These are phyloP conservation scores for Eutrema japonicum DNA, from an alignment of 345 rosid species.

Conservation along the genomic window DNA sequence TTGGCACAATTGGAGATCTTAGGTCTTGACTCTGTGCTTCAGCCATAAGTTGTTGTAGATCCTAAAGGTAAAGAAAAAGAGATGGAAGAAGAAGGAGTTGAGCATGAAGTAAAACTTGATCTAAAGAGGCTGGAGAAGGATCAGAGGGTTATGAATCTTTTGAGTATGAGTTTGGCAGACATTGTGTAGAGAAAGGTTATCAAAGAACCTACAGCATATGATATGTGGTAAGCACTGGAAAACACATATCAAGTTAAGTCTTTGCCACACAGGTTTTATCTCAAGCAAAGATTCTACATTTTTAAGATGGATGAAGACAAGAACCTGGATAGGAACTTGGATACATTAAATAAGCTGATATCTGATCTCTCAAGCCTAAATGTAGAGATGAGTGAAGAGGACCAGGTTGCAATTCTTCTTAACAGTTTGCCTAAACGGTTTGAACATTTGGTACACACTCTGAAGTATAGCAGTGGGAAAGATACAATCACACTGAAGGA, in stretches of 20 bases:
- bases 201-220: no score
- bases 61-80: not conserved
- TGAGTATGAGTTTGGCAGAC: not conserved
- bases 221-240: not conserved
- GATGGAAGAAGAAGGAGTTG: no score
- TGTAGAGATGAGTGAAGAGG: not conserved
- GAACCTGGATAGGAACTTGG: not conserved
- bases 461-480: not conserved
- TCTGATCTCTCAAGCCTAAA: not conserved
- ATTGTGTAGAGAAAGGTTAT: no score
- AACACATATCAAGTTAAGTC: not conserved
- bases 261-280: not conserved
- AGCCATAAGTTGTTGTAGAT: not conserved
- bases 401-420: not conserved
- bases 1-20: not conserved
- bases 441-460: not conserved
- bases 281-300: slow-evolving; percentile 3
- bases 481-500: not conserved
- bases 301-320: not conserved
- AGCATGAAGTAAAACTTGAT: not conserved
- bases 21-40: not conserved
- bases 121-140: not conserved
- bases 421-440: not conserved
- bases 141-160: not conserved
- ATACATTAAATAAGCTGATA: not conserved